Percentiles rank a stretch among this genome's conserved stretches.
Evolutionary conservation across 371 early-diverging fungal genomes (phyloP).

Genomic region (Haplosporangium sp.): DNA sequence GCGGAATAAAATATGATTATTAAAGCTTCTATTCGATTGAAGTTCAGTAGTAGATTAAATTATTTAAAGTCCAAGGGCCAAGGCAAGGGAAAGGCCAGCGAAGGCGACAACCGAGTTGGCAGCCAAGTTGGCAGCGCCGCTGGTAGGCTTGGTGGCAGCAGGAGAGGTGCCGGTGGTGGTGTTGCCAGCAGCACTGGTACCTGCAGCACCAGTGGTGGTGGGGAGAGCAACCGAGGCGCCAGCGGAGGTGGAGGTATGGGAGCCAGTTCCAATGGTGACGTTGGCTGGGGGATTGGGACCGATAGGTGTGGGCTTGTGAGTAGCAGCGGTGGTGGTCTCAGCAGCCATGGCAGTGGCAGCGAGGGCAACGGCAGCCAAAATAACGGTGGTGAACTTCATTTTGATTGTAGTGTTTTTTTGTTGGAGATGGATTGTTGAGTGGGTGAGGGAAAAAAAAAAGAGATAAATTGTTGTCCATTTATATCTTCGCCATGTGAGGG

Average conservation of each 20-base stretch:
- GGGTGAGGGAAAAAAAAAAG: not conserved
- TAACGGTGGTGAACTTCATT: slow-evolving; percentile 30
- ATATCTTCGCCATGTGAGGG: not conserved
- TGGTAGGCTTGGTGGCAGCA: not conserved
- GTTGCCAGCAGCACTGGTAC: not conserved
- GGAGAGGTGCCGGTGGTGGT: not conserved
- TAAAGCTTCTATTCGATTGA: too few species aligned
- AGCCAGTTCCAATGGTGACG: not conserved
- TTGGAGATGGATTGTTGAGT: not conserved
- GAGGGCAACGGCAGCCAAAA: slow-evolving; percentile 17
- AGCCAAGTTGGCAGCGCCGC: not conserved
- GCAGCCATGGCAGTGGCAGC: slow-evolving; percentile 8
- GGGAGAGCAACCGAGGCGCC: not conserved
- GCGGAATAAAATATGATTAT: too few species aligned
- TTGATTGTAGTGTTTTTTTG: not conserved
- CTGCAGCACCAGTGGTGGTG: not conserved
- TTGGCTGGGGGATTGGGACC: not conserved
- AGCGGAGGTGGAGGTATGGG: not conserved
- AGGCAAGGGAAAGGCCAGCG: slow-evolving; percentile 19
- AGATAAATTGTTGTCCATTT: too few species aligned
- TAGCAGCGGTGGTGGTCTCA: not conserved
- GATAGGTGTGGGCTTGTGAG: too few species aligned
- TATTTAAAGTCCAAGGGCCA: slow-evolving; percentile 18
- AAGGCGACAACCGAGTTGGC: slow-evolving; percentile 20
- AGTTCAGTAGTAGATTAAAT: not conserved